Evolutionary conservation across 2,329 filamentous ascomycete genomes (phyloP).

Genomic region (Podosphaera xanthii): DNA sequence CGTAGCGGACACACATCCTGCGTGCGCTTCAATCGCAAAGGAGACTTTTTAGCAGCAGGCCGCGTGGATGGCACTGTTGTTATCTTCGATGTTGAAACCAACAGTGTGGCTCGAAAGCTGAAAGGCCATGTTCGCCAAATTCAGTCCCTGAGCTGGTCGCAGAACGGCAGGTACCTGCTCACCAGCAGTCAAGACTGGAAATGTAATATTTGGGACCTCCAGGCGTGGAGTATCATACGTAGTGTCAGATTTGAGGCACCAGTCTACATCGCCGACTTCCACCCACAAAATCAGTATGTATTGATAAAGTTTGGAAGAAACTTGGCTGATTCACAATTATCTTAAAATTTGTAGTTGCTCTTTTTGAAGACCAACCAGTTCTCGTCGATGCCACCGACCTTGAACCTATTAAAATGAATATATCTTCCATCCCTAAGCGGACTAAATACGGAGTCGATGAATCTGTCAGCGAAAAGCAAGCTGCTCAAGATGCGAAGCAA

Average conservation of each 20-base stretch:
- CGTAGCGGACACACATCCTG: conserved; percentile 45
- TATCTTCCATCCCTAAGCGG: conserved; percentile 66
- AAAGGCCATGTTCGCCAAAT: conserved; percentile 85
- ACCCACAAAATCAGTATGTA: conserved; percentile 66
- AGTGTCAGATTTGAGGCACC: conserved; percentile 82
- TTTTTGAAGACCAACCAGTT: conserved; percentile 82
- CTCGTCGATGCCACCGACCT: conserved; percentile 58
- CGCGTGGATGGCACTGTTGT: conserved; percentile 86
- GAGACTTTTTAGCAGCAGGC: conserved; percentile 85
- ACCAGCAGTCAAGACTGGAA: conserved; percentile 94
- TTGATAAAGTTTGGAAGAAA: neutral
- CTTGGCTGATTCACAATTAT: conserved; percentile 22
- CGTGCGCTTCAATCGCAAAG: conserved; percentile 75
- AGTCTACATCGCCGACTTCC: conserved; percentile 86
- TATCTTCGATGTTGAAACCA: conserved; percentile 93
- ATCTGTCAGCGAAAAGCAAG: conserved; percentile 55
- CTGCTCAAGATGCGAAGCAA: conserved; percentile 80
- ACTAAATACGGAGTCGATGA: conserved; percentile 46
- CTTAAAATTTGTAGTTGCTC: conserved; percentile 65
- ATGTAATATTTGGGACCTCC: conserved; percentile 82
- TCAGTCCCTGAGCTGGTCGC: conserved; percentile 86
- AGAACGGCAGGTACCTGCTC: conserved; percentile 72
- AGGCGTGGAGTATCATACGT: conserved; percentile 44
- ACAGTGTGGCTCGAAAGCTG: conserved; percentile 84
- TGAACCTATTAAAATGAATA: conserved; percentile 47